These are phyloP conservation scores for Heliamphora exappendiculata DNA, from an alignment of 148 eudicot species.

Conservation along the genomic window DNA sequence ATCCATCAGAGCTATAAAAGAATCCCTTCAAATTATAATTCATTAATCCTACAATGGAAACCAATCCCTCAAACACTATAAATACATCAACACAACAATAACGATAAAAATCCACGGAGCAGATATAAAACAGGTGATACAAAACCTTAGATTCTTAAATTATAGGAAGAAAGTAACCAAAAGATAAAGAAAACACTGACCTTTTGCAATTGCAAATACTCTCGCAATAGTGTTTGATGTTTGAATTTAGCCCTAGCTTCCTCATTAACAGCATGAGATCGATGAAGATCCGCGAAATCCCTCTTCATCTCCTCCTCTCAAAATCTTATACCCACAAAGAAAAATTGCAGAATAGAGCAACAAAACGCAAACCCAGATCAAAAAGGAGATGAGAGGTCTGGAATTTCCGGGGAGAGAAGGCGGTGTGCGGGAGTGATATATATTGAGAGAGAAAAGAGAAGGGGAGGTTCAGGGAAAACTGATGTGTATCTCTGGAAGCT, in stretches of 20 bases:
- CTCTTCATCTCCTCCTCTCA: conserved; percentile 16
- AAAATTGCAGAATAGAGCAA: neutral
- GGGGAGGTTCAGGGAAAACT: neutral
- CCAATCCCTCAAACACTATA: neutral
- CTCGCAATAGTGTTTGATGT: conserved; percentile 37
- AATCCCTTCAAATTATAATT: no score
- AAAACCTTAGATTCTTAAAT: neutral
- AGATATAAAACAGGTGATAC: neutral
- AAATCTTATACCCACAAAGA: conserved; percentile 14
- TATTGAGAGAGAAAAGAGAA: neutral
- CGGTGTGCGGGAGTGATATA: no score
- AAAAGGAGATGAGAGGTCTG: neutral
- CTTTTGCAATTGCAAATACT: conserved; percentile 57
- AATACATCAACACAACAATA: neutral
- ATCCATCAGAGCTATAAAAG: neutral
- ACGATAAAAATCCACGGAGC: neutral
- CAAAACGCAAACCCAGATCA: conserved; percentile 14
- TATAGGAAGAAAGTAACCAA: neutral
- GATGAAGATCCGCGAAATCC: conserved; percentile 25
- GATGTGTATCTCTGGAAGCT: neutral
- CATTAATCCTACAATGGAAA: neutral
- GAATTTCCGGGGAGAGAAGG: neutral
- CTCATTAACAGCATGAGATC: conserved; percentile 18
- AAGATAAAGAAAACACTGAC: conserved; percentile 19
- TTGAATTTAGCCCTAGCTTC: conserved; percentile 26